Conservation (phyloP, 2,329 filamentous ascomycete species). For the Talaromyces sp. region DNA sequence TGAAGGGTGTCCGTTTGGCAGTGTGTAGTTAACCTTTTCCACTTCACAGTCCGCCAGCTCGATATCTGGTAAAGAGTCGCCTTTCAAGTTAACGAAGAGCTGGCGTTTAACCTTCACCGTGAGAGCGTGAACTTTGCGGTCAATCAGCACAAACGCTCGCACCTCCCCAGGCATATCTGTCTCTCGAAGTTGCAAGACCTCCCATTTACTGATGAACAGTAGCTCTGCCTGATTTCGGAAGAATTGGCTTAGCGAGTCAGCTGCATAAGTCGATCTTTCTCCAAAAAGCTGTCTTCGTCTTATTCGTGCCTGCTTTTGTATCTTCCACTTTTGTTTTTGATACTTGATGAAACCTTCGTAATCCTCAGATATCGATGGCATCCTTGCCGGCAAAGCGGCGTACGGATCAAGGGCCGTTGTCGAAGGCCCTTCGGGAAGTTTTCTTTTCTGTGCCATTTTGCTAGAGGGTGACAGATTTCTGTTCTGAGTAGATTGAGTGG, state of each 20-base stretch:
- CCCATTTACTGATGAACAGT: slow-evolving; percentile 90
- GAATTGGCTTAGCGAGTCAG: slow-evolving; percentile 60
- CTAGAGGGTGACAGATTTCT: slow-evolving; percentile 57
- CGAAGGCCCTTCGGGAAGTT: slow-evolving; percentile 61
- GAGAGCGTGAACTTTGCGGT: slow-evolving; percentile 80
- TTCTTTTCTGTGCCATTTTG: slow-evolving; percentile 60
- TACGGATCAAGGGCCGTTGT: slow-evolving; percentile 69
- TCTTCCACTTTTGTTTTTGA: slow-evolving; percentile 98
- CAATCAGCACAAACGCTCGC: slow-evolving; percentile 83
- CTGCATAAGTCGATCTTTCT: slow-evolving; percentile 62
- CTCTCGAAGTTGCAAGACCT: slow-evolving; percentile 78
- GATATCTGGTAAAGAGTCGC: slow-evolving; percentile 79
- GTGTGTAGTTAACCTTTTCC: slow-evolving; percentile 86
- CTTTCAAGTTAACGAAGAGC: slow-evolving; percentile 87
- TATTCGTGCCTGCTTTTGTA: slow-evolving; percentile 84
- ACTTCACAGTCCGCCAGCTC: slow-evolving; percentile 80
- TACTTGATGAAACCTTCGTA: slow-evolving; percentile 86
- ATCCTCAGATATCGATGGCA: slow-evolving; percentile 80
- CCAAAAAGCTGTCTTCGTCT: slow-evolving; percentile 89
- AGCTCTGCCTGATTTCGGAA: slow-evolving; percentile 91
- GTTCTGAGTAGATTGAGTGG: slow-evolving; percentile 63
- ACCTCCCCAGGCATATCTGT: slow-evolving; percentile 84
- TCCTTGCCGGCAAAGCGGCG: slow-evolving; percentile 70
- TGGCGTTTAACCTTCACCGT: slow-evolving; percentile 86
- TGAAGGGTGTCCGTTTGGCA: slow-evolving; percentile 92